Percentiles rank a stretch among this genome's conserved stretches.
phyloP scores from a whole-genome alignment of 1,284 basidiomycete genomes.

The Boletus semigastroideus region DNA sequence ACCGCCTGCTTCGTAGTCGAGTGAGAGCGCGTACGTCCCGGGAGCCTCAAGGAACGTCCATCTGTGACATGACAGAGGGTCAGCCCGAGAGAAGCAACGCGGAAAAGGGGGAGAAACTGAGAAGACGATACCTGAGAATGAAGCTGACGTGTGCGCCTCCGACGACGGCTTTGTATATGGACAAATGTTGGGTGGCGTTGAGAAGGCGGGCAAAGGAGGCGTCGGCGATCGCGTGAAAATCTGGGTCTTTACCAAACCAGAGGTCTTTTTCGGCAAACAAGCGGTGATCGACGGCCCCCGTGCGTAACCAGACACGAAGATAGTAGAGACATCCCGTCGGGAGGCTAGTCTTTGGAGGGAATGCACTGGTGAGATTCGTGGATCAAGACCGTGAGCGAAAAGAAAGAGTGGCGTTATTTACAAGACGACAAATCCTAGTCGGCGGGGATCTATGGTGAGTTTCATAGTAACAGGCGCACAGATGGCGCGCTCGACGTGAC shows the following conservation, averaged over 20 bases:
- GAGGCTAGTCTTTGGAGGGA: constrained; percentile 52
- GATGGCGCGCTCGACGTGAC: constrained; percentile 51
- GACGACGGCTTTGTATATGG: constrained; percentile 51
- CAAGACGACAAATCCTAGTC: constrained; percentile 58
- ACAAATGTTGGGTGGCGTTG: constrained; percentile 39
- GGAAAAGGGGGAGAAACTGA: too few species aligned
- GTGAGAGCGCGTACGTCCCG: constrained; percentile 46
- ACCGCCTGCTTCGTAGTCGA: constrained; percentile 61
- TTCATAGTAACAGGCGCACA: constrained; percentile 51
- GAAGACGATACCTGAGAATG: constrained; percentile 42
- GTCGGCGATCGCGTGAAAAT: constrained; percentile 53
- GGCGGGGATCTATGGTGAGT: constrained; percentile 50
- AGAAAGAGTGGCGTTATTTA: constrained; percentile 25
- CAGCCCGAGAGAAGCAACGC: neutral
- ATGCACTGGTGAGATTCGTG: constrained; percentile 39
- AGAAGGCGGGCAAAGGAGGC: constrained; percentile 52
- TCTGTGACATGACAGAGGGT: constrained; percentile 28
- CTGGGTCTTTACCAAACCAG: constrained; percentile 59
- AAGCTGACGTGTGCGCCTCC: constrained; percentile 54
- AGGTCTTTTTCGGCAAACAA: constrained; percentile 58
- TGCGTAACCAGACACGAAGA: constrained; percentile 58
- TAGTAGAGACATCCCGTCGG: constrained; percentile 50
- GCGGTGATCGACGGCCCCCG: constrained; percentile 52
- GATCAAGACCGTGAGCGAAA: neutral
- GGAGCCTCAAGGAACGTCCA: constrained; percentile 41